These are phyloP conservation scores for Penicillium bovifimosum DNA, from an alignment of 495 filamentous ascomycete species.

Conservation along the genomic window DNA sequence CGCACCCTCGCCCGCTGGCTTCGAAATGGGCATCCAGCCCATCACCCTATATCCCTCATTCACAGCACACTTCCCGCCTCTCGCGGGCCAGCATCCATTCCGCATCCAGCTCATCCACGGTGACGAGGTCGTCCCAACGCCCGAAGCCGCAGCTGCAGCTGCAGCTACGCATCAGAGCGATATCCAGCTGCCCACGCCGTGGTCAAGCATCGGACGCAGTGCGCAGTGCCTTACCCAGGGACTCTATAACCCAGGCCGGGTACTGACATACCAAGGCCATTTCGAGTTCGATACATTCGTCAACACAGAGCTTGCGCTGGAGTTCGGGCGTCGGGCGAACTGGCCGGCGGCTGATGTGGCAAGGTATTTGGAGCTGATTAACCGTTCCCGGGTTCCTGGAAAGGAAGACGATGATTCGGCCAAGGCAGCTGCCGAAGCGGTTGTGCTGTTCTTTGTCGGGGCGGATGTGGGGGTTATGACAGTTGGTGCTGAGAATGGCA, in stretches of 20 bases:
- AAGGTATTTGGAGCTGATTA: slow-evolving; percentile 23
- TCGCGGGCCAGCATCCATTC: slow-evolving; percentile 12
- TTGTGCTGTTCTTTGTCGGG: slow-evolving; percentile 32
- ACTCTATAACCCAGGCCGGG: slow-evolving; percentile 30
- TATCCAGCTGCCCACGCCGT: slow-evolving; percentile 18
- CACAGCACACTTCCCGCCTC: slow-evolving; percentile 22
- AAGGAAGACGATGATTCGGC: slow-evolving; percentile 33
- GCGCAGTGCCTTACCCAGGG: slow-evolving; percentile 36
- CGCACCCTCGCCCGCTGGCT: slow-evolving; percentile 22
- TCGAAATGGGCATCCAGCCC: slow-evolving; percentile 36
- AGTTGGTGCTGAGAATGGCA: slow-evolving; percentile 6
- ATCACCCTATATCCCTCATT: slow-evolving; percentile 30
- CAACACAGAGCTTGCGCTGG: slow-evolving; percentile 29
- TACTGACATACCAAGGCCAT: slow-evolving; percentile 40
- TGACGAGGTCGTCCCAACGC: slow-evolving; percentile 28
- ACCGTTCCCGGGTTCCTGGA: slow-evolving; percentile 15
- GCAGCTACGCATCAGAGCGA: neutral
- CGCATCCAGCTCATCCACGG: slow-evolving; percentile 33
- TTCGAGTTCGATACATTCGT: slow-evolving; percentile 40
- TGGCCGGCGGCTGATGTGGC: slow-evolving; percentile 20
- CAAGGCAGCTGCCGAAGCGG: slow-evolving; percentile 33
- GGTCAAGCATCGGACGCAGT: slow-evolving; percentile 32
- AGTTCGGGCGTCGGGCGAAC: slow-evolving; percentile 27
- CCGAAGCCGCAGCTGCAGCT: slow-evolving; percentile 1
- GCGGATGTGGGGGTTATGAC: slow-evolving; percentile 3